Percentiles rank a stretch among this genome's conserved stretches.
phyloP scores from a whole-genome alignment of 73 alveolate genomes.

The Tetrahymena borealis region DNA sequence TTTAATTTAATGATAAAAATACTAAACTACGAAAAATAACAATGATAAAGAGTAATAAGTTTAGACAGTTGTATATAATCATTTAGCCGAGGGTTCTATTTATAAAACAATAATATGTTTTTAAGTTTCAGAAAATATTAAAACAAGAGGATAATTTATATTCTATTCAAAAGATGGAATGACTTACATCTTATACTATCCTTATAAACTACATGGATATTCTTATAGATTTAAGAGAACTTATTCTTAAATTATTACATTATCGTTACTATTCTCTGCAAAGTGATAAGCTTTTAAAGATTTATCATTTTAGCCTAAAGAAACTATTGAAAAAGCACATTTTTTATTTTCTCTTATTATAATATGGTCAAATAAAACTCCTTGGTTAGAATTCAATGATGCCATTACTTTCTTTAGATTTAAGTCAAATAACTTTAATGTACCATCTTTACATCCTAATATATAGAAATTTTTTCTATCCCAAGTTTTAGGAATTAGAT shows the following conservation, averaged over 20 bases:
- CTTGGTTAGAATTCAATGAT: not conserved
- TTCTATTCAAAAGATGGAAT: not conserved
- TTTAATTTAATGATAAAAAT: too few relatives aligned
- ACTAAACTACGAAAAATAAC: too few relatives aligned
- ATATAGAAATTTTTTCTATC: not conserved
- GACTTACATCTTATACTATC: not conserved
- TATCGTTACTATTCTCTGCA: not conserved
- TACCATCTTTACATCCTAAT: not conserved
- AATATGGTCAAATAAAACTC: not conserved
- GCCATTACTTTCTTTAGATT: not conserved
- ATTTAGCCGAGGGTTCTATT: not conserved
- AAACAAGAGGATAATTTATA: not conserved
- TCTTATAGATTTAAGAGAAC: not conserved
- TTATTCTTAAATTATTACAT: not conserved
- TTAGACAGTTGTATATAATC: too few relatives aligned
- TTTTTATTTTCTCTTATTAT: not conserved
- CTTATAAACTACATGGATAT: not conserved
- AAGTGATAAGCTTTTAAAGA: not conserved
- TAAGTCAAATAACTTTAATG: not conserved
- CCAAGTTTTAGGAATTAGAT: not conserved
- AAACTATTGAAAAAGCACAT: not conserved
- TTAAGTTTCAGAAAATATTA: not conserved
- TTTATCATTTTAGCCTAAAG: not conserved
- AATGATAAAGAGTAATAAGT: too few relatives aligned
- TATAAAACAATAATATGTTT: not conserved